phyloP scores from a whole-genome alignment of 164 flowering plant genomes.

The Magnolia kwangsiensis region DNA sequence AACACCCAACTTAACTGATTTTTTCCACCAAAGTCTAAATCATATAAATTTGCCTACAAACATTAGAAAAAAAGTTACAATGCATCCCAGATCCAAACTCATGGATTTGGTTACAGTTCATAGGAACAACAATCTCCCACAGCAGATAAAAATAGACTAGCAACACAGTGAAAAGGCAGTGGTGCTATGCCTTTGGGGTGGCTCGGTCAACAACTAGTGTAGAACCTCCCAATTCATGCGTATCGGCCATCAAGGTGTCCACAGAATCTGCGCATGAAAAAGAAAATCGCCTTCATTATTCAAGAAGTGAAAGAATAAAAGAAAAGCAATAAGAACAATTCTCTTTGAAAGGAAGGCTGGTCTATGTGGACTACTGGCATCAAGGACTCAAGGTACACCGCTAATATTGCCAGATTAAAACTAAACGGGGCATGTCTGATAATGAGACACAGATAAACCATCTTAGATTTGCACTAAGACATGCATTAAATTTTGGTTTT shows the following conservation, averaged over 20 bases:
- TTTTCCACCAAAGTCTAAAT: background rate
- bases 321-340: background rate
- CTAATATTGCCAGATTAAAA: no score
- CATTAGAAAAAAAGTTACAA: background rate
- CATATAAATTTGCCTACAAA: background rate
- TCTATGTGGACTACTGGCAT: background rate
- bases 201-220: constrained; percentile 93
- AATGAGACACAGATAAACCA: no score
- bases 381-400: no score
- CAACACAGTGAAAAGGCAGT: background rate
- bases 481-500: no score
- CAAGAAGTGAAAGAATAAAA: background rate
- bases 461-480: no score
- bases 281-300: background rate
- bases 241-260: constrained; percentile 78
- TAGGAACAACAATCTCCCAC: background rate
- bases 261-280: constrained; percentile 65
- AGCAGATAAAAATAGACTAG: constrained; percentile 7
- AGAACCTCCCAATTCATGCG: constrained; percentile 95
- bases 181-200: constrained; percentile 79
- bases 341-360: background rate
- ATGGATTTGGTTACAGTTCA: background rate
- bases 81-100: background rate
- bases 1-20: background rate
- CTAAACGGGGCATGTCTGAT: no score